These are phyloP conservation scores for Xylariaceae sp. DNA, from an alignment of 2,329 filamentous ascomycete genomes.

Conservation along the genomic window DNA sequence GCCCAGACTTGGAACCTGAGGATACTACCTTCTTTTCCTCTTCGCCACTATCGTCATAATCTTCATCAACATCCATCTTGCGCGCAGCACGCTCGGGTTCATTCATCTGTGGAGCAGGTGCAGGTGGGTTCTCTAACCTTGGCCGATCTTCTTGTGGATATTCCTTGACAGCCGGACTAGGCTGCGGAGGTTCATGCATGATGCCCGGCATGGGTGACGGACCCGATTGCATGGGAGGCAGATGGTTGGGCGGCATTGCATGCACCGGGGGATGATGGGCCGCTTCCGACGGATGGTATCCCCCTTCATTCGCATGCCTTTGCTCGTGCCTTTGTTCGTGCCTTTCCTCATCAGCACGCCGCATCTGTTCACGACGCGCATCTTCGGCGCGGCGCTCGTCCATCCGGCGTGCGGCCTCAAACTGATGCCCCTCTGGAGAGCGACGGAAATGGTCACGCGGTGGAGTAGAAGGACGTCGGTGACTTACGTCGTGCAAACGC, in stretches of 20 bases:
- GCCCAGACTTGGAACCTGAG: constrained; percentile 38
- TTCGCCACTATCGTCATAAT: constrained; percentile 92
- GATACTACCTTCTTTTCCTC: constrained; percentile 63
- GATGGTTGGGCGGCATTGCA: constrained; percentile 47
- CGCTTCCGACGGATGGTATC: constrained; percentile 88
- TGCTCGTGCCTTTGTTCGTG: constrained; percentile 44
- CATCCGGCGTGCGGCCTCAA: constrained; percentile 57
- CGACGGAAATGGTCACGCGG: constrained; percentile 65
- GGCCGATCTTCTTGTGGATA: constrained; percentile 53
- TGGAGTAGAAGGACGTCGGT: constrained; percentile 73
- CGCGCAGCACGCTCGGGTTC: constrained; percentile 80
- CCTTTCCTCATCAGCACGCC: constrained; percentile 51
- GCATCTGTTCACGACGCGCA: constrained; percentile 55
- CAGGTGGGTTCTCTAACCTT: constrained; percentile 40
- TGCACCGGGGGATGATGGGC: constrained; percentile 74
- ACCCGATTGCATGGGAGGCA: constrained; percentile 60
- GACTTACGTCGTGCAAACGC: constrained; percentile 76
- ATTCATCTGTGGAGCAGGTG: constrained; percentile 47
- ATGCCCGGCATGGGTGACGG: constrained; percentile 50
- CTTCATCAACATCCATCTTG: constrained; percentile 95
- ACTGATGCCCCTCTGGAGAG: constrained; percentile 65
- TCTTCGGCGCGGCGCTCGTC: constrained; percentile 50
- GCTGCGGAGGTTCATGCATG: constrained; percentile 46
- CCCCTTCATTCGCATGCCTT: constrained; percentile 67
- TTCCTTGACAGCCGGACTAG: constrained; percentile 44